phyloP scores from a whole-genome alignment of 2,329 filamentous ascomycete species.

The Tolypocladium tropicale region DNA sequence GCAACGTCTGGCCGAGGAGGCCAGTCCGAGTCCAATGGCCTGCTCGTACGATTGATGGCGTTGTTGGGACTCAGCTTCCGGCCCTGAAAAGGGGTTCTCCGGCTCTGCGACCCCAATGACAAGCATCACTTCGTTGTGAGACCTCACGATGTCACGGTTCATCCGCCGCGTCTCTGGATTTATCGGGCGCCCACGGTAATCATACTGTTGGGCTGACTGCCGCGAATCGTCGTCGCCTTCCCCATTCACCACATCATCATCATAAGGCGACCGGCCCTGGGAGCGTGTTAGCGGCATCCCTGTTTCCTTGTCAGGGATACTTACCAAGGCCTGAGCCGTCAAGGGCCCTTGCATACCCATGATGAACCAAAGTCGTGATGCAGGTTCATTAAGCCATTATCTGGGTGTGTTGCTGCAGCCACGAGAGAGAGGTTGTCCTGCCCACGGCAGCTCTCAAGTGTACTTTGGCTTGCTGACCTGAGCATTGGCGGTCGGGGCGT shows the following conservation, averaged over 20 bases:
- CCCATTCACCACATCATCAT: slow-evolving; percentile 44
- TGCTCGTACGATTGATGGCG: slow-evolving; percentile 38
- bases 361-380: neutral
- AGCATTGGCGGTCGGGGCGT: neutral
- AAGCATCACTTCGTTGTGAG: slow-evolving; percentile 54
- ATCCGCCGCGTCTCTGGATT: slow-evolving; percentile 44
- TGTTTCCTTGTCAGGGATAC: slow-evolving; percentile 6
- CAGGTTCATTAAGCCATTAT: neutral
- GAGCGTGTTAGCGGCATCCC: neutral
- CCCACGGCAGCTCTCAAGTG: neutral
- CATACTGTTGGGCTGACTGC: slow-evolving; percentile 38
- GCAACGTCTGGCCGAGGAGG: slow-evolving; percentile 20
- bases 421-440: neutral
- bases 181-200: slow-evolving; percentile 43
- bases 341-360: slow-evolving; percentile 48
- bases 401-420: neutral
- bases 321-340: slow-evolving; percentile 46
- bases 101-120: slow-evolving; percentile 53
- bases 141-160: slow-evolving; percentile 46
- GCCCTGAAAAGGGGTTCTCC: slow-evolving; percentile 31
- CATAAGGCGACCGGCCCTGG: slow-evolving; percentile 50
- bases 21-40: slow-evolving; percentile 29
- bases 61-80: slow-evolving; percentile 28
- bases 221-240: slow-evolving; percentile 31
- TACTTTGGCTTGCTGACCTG: neutral